Percentiles rank a stretch among this genome's conserved stretches.
These are phyloP conservation scores for Podochytrium sp. DNA, from an alignment of 192 early-diverging fungal species.

Conservation along the genomic window DNA sequence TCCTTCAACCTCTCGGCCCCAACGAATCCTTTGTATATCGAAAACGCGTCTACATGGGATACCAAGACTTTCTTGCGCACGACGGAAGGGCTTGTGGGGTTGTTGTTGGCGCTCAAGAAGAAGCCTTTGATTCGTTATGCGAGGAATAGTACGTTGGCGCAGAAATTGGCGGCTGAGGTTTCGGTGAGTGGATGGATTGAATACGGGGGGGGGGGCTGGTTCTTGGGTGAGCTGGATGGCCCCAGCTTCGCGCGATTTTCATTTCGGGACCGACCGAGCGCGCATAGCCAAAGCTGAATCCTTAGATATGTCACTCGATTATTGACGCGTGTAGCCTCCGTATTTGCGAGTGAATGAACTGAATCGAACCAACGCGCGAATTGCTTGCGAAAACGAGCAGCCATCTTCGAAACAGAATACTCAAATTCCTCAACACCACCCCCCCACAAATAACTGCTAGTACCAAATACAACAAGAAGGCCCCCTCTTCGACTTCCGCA, in stretches of 20 bases:
- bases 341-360: too few species aligned
- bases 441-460: slow-evolving; percentile 37
- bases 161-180: slow-evolving; percentile 80
- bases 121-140: slow-evolving; percentile 93
- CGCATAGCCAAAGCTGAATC: too few species aligned
- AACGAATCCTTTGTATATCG: slow-evolving; percentile 70
- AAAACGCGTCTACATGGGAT: slow-evolving; percentile 78
- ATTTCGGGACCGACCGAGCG: too few species aligned
- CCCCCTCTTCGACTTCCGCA: slow-evolving; percentile 77
- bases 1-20: slow-evolving; percentile 72
- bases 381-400: too few species aligned
- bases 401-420: too few species aligned
- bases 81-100: slow-evolving; percentile 76
- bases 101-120: slow-evolving; percentile 86
- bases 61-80: slow-evolving; percentile 72
- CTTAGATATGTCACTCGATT: too few species aligned
- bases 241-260: too few species aligned
- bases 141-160: slow-evolving; percentile 78
- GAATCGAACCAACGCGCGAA: too few species aligned
- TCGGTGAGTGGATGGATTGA: slow-evolving; percentile 51
- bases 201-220: too few species aligned
- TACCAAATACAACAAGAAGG: slow-evolving; percentile 77
- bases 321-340: too few species aligned
- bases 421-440: too few species aligned
- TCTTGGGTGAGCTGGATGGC: too few species aligned